phyloP scores from a whole-genome alignment of 2,329 filamentous ascomycete species.

The Sordariomycetes sp. region DNA sequence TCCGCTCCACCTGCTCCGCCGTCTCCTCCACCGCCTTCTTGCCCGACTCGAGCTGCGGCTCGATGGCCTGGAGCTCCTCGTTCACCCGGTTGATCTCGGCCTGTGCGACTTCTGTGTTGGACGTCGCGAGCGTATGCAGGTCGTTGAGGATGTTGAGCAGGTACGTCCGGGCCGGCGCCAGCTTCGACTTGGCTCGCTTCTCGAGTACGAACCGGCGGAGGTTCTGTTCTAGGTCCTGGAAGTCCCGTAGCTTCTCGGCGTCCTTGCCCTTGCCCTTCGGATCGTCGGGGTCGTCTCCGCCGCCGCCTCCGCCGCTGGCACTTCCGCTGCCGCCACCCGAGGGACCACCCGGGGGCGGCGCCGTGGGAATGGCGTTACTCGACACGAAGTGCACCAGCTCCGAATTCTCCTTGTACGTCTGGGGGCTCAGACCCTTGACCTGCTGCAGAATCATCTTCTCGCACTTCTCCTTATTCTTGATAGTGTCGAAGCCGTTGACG shows the following conservation, averaged over 20 bases:
- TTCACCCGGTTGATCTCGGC: constrained; percentile 74
- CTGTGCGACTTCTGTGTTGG: constrained; percentile 79
- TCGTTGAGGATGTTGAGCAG: constrained; percentile 87
- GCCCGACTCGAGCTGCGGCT: constrained; percentile 74
- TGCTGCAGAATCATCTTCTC: constrained; percentile 90
- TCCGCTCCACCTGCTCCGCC: constrained; percentile 65
- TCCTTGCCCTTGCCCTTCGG: constrained; percentile 73
- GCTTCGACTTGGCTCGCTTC: constrained; percentile 87
- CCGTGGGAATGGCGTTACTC: constrained; percentile 81
- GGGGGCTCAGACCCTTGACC: constrained; percentile 73
- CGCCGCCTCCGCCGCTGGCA: constrained; percentile 38
- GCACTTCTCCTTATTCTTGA: constrained; percentile 81
- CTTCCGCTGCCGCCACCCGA: constrained; percentile 37
- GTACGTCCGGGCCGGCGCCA: constrained; percentile 92
- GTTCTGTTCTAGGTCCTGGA: constrained; percentile 79
- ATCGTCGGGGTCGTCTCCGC: constrained; percentile 41
- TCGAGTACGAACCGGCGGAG: constrained; percentile 88
- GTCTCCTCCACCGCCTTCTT: constrained; percentile 69
- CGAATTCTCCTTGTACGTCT: constrained; percentile 80
- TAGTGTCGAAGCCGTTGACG: constrained; percentile 92
- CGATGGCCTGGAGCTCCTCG: constrained; percentile 66
- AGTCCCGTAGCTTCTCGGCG: constrained; percentile 77
- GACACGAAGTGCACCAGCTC: constrained; percentile 97
- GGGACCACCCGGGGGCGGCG: constrained; percentile 41
- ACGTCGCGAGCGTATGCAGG: constrained; percentile 65